Percentiles rank a stretch among this genome's conserved stretches.
phyloP scores from a whole-genome alignment of 1,139 yeast genomes.

The Yamadazyma conglobata region DNA sequence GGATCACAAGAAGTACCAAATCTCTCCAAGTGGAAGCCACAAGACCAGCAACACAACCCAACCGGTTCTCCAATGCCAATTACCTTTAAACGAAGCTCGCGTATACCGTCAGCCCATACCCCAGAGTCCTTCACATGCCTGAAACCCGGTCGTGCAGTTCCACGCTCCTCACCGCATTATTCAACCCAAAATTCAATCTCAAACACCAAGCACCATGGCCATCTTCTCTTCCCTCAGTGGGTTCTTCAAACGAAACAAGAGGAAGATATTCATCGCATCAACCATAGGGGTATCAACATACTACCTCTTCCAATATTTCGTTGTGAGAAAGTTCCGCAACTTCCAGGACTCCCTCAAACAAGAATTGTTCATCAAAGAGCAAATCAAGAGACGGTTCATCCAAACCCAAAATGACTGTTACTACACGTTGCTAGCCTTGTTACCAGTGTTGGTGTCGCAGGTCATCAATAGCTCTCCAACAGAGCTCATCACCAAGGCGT shows the following conservation, averaged over 20 bases:
- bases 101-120: no score
- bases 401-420: constrained; percentile 93
- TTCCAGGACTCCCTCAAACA: constrained; percentile 67
- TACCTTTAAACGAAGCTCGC: no score
- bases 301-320: constrained; percentile 56
- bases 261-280: constrained; percentile 55
- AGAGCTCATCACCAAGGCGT: constrained; percentile 68
- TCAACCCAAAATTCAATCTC: no score
- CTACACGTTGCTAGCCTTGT: constrained; percentile 75
- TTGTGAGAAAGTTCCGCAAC: constrained; percentile 58
- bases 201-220: constrained; percentile 36
- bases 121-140: no score
- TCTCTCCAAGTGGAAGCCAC: no score
- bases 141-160: no score
- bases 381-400: constrained; percentile 68
- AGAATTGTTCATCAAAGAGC: constrained; percentile 78
- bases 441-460: constrained; percentile 73
- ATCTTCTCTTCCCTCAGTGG: constrained; percentile 52
- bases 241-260: constrained; percentile 59
- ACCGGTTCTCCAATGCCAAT: no score
- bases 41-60: no score
- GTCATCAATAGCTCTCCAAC: constrained; percentile 64
- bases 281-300: constrained; percentile 57
- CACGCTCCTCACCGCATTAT: no score
- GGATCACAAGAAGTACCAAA: no score